Evolutionary conservation across 1,284 basidiomycete species (phyloP).

Genomic region (Serendipita sp.): DNA sequence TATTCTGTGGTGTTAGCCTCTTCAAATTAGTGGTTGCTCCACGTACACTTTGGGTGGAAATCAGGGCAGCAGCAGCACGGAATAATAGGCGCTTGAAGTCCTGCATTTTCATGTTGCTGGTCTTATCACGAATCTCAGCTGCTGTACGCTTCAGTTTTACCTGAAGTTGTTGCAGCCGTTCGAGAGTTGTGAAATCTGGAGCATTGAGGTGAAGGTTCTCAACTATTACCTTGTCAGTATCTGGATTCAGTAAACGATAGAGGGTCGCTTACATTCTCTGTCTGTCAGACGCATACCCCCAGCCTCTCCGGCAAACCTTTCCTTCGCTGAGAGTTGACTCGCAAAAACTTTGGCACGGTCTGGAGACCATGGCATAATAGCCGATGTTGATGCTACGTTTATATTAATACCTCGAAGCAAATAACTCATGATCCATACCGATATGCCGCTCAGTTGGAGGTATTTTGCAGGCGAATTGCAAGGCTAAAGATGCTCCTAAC

Average conservation of each 20-base stretch:
- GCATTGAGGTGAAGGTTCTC: constrained; percentile 49
- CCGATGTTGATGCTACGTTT: constrained; percentile 41
- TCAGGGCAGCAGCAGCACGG: constrained; percentile 70
- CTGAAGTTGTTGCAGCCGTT: constrained; percentile 54
- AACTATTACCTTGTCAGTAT: constrained; percentile 19
- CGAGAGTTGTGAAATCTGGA: constrained; percentile 38
- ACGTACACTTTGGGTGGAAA: constrained; percentile 52
- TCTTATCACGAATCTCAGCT: constrained; percentile 55
- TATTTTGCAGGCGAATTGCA: constrained; percentile 69
- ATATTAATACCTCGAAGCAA: not conserved
- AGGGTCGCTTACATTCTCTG: constrained; percentile 29
- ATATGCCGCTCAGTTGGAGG: constrained; percentile 68
- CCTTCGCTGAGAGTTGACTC: constrained; percentile 73
- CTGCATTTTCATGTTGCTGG: constrained; percentile 54
- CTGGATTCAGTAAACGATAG: not conserved
- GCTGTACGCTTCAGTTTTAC: constrained; percentile 55
- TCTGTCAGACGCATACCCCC: constrained; percentile 62
- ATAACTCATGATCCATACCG: constrained; percentile 28
- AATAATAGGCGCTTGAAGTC: constrained; percentile 80
- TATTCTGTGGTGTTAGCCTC: constrained; percentile 19
- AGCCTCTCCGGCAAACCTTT: constrained; percentile 75
- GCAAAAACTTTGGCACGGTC: constrained; percentile 66
- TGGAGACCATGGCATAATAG: constrained; percentile 43
- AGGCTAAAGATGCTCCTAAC: constrained; percentile 77
- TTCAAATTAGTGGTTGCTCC: not conserved